Conservation (phyloP, 768 basidiomycete species). For the Serpula lacrymans region DNA sequence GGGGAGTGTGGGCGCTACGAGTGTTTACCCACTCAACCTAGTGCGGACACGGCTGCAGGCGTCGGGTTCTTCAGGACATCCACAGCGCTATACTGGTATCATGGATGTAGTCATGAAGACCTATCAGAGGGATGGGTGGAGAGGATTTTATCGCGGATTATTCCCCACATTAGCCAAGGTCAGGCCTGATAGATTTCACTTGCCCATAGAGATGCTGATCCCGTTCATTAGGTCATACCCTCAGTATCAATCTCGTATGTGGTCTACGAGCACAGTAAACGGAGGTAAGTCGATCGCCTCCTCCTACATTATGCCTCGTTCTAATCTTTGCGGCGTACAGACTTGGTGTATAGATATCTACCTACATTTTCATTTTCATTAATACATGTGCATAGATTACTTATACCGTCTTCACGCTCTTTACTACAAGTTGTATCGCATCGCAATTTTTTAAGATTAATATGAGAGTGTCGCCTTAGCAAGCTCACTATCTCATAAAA, state of each 20-base stretch:
- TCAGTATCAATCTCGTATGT: conserved; percentile 97
- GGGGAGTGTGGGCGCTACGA: conserved; percentile 90
- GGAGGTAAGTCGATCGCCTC: conserved; percentile 50
- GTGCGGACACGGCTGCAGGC: conserved; percentile 95
- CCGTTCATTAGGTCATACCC: conserved; percentile 73
- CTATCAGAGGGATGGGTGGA: conserved; percentile 83
- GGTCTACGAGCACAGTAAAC: conserved; percentile 86
- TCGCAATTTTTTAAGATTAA: too few species aligned
- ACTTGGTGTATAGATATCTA: conserved; percentile 52
- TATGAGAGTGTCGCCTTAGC: too few species aligned
- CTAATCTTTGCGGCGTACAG: conserved; percentile 28
- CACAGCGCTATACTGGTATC: conserved; percentile 85
- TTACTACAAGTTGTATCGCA: too few species aligned
- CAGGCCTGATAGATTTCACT: conserved; percentile 7
- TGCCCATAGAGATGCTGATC: conserved; percentile 5
- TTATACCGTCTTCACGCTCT: too few species aligned
- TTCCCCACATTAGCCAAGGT: conserved; percentile 93
- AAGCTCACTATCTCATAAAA: too few species aligned
- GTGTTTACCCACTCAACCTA: conserved; percentile 89
- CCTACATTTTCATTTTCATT: conserved; percentile 9
- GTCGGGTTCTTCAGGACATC: conserved; percentile 93
- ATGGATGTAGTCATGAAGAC: conserved; percentile 81
- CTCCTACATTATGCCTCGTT: conserved; percentile 1
- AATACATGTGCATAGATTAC: conserved; percentile 22
- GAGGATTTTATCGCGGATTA: conserved; percentile 91